Conservation (phyloP, 768 basidiomycete species). For the Phlebiopsis gigantea region DNA sequence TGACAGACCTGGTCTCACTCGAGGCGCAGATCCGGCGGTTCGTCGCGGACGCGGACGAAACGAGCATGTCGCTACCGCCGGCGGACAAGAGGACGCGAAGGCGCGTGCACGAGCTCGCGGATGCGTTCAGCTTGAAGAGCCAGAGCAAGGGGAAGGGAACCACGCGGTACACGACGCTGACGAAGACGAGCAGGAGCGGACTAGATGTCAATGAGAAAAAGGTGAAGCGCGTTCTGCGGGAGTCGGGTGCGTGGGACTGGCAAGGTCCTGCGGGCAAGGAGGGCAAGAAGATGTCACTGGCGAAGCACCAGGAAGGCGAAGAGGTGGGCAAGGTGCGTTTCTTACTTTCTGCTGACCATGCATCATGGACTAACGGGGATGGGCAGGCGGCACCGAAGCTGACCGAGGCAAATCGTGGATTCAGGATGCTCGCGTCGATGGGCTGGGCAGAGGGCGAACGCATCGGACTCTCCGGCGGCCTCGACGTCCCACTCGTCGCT, state of each 20-base stretch:
- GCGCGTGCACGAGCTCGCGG: slow-evolving; percentile 75
- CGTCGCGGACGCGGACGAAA: slow-evolving; percentile 47
- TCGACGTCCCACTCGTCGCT: slow-evolving; percentile 74
- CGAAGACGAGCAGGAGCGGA: slow-evolving; percentile 60
- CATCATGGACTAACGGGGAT: background rate
- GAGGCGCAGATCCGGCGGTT: slow-evolving; percentile 70
- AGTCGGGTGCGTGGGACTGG: slow-evolving; percentile 17
- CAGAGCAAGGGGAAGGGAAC: slow-evolving; percentile 66
- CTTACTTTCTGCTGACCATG: background rate
- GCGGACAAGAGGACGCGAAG: slow-evolving; percentile 69
- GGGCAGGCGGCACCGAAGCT: slow-evolving; percentile 51
- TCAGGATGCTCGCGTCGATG: slow-evolving; percentile 83
- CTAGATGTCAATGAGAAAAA: slow-evolving; percentile 53
- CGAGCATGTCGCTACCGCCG: slow-evolving; percentile 69
- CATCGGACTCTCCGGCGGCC: slow-evolving; percentile 62
- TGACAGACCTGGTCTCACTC: slow-evolving; percentile 64
- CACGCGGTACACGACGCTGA: slow-evolving; percentile 72
- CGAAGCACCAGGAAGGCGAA: slow-evolving; percentile 72
- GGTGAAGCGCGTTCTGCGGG: slow-evolving; percentile 39
- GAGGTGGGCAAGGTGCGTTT: slow-evolving; percentile 71
- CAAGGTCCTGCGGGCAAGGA: slow-evolving; percentile 21
- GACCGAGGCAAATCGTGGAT: slow-evolving; percentile 75
- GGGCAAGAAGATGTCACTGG: slow-evolving; percentile 29
- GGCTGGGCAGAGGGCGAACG: slow-evolving; percentile 83
- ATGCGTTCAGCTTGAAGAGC: slow-evolving; percentile 73